phyloP scores from a whole-genome alignment of 2,329 filamentous ascomycete genomes.

The Hymenoscyphus occultus region DNA sequence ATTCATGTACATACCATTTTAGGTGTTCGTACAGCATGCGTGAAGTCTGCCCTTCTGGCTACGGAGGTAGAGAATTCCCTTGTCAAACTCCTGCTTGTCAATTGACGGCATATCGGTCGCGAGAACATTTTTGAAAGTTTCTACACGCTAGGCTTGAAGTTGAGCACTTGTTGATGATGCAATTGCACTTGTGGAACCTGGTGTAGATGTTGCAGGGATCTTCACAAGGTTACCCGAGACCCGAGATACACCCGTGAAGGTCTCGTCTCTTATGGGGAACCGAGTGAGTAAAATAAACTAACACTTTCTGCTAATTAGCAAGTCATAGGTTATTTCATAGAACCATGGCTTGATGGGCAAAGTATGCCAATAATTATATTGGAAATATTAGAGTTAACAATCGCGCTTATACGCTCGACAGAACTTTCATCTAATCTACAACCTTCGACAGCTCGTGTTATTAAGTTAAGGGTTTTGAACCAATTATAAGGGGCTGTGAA shows the following conservation, averaged over 20 bases:
- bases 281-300: too few species aligned
- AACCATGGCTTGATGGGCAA: too few species aligned
- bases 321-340: too few species aligned
- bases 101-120: conserved; percentile 17
- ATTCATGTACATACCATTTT: neutral
- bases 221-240: neutral
- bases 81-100: conserved; percentile 12
- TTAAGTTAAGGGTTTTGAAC: too few species aligned
- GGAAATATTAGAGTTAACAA: too few species aligned
- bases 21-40: conserved; percentile 33
- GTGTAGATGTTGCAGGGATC: neutral
- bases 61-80: conserved; percentile 30
- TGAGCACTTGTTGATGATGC: neutral
- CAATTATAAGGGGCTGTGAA: too few species aligned
- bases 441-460: too few species aligned
- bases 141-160: neutral
- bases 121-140: conserved; percentile 18
- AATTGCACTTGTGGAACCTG: neutral
- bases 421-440: too few species aligned
- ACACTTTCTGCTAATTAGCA: too few species aligned
- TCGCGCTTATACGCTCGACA: too few species aligned
- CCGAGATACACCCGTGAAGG: neutral
- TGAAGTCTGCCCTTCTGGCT: conserved; percentile 33
- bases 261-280: too few species aligned
- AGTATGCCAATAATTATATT: too few species aligned